Conservation (phyloP, 352 stramenopile genomes). For the Globisporangium solare region DNA sequence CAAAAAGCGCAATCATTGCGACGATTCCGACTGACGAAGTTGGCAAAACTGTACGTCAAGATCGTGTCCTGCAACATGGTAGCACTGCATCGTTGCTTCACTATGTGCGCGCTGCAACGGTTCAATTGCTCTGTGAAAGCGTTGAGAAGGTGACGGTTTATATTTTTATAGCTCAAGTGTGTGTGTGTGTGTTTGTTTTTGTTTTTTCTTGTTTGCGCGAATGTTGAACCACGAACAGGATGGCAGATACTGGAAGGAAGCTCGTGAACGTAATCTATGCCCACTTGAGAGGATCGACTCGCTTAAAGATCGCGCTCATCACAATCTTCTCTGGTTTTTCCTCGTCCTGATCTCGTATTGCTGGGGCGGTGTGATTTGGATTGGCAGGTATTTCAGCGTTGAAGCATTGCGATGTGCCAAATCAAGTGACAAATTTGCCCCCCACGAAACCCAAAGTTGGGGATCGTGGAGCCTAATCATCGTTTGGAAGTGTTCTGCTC, state of each 20-base stretch:
- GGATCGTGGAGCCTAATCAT: not conserved
- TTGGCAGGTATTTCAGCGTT: not conserved
- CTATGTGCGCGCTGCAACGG: not conserved
- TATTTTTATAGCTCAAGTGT: no score
- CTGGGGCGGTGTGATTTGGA: constrained; percentile 2
- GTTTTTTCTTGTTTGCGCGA: no score
- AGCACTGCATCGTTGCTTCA: constrained; percentile 22
- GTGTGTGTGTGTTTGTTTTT: no score
- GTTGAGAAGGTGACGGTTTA: no score
- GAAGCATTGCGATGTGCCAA: not conserved
- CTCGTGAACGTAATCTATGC: no score
- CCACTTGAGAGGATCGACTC: no score
- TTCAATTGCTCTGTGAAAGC: not conserved
- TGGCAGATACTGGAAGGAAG: no score
- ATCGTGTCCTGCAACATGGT: constrained; percentile 42
- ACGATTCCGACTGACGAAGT: not conserved
- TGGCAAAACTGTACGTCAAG: constrained; percentile 25
- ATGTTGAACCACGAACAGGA: no score
- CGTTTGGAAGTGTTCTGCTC: constrained; percentile 5
- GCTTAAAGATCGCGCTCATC: no score
- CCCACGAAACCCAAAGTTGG: no score
- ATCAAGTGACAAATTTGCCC: not conserved
- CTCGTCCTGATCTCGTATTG: not conserved
- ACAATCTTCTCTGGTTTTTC: no score
- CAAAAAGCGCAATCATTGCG: no score